phyloP scores from a whole-genome alignment of 129 eudicot species.

The Pulicaria dysenterica region DNA sequence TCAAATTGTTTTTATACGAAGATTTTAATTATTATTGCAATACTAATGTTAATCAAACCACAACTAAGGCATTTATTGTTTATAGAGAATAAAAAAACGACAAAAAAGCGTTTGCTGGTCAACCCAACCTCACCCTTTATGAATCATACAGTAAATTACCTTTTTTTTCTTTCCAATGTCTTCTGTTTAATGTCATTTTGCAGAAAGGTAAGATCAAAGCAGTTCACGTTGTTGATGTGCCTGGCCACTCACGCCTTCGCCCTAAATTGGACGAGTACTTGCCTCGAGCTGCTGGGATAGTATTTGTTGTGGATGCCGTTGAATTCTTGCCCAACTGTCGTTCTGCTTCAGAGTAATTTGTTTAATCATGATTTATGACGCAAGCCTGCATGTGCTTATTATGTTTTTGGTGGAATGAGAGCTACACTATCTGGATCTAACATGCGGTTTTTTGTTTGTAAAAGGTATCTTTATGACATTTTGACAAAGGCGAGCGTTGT shows the following conservation, averaged over 20 bases:
- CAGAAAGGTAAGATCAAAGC: conserved; percentile 83
- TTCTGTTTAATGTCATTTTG: background rate
- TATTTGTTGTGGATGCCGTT: conserved; percentile 92
- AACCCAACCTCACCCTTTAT: background rate
- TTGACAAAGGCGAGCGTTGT: conserved; percentile 84
- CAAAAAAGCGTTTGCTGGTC: background rate
- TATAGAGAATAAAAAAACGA: background rate
- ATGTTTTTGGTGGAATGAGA: background rate
- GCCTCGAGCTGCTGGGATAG: conserved; percentile 83
- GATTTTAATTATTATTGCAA: background rate
- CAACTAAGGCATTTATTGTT: too few relatives aligned
- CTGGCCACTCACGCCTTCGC: conserved; percentile 91
- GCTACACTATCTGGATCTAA: conserved; percentile 10
- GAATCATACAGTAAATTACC: background rate
- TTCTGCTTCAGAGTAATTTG: conserved; percentile 74
- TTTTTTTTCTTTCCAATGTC: background rate
- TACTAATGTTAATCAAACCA: background rate
- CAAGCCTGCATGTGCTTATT: background rate
- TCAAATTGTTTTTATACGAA: background rate
- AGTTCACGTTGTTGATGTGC: conserved; percentile 83
- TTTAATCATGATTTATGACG: background rate
- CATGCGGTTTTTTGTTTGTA: conserved; percentile 15
- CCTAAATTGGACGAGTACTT: conserved; percentile 80
- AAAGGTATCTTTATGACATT: conserved; percentile 91
- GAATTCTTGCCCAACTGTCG: conserved; percentile 81